Base-by-base conservation (phyloP, 805 yeast species). In the Barnettozyma pratensis region DNA sequence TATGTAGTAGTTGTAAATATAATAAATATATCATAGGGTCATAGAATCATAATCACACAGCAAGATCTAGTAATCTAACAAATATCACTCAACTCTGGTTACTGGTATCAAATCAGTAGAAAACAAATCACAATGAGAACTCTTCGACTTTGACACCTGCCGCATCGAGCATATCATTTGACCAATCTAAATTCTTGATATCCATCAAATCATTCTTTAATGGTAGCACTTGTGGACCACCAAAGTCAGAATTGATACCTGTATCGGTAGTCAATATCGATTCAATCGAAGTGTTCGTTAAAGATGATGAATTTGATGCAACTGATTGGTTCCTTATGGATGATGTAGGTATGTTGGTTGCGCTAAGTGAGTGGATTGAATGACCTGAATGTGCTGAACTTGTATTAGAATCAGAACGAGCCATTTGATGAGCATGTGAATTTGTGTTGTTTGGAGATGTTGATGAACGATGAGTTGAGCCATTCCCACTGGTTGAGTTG, bases 141-240 rank as follows among this genome's bases (percentile, higher is more conserved):
- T 47, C 50, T 37, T 47, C 50, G 4, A 44, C 47, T 28, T 44
- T 44, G n/a, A 44, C 40, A n/a, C 50, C 45, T 6, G 19, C 19
- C 19, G 49, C 36, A 11, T 43, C 46, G 40, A 47, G 42, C 8
- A 47, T 44, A 14, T 47, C 47, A 32, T 30, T 47, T 7, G 47
- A 30, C 50, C 50, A 47, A 14, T 47, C 50, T 12, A 47, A 14
- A 3, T 37, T 39, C 30, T 47, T 47, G 11, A 47, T 37, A 6
- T 47, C 50, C 8, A 42, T 42, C n/a, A 47, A 14, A 32, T 40
- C 47, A 11, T 42, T 32, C 35, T 47, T 47, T 19, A 46, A 27
- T 25, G 42, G 9, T 35, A 28, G 34, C 35, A 27, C 37, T 8
- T 6, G 19, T 19, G 19, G 19, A 19, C 19, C 19, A 19, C 19